Conservation (phyloP, 2,329 filamentous ascomycete genomes). For the Ophiostoma triangulosporum region DNA sequence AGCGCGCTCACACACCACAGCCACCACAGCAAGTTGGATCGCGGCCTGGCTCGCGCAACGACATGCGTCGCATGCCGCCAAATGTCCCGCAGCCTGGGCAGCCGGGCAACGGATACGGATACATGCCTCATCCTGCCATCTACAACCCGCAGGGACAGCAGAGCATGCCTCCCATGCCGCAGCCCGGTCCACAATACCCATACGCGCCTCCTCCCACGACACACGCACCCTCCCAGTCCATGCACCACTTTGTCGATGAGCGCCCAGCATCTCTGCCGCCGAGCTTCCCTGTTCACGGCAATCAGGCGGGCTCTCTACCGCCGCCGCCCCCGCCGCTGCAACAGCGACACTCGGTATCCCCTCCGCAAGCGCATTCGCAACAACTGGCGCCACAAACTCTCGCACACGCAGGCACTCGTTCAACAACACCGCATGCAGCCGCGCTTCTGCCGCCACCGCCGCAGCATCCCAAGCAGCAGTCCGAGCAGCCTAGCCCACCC, state of each 20-base stretch:
- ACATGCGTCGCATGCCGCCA: slow-evolving; percentile 60
- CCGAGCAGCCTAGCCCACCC: not conserved
- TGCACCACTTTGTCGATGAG: slow-evolving; percentile 63
- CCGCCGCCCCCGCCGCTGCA: slow-evolving; percentile 30
- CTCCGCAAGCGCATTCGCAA: slow-evolving; percentile 42
- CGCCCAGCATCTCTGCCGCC: slow-evolving; percentile 61
- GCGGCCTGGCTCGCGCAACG: slow-evolving; percentile 66
- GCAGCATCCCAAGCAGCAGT: slow-evolving; percentile 24
- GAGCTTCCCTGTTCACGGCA: slow-evolving; percentile 42
- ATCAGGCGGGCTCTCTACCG: slow-evolving; percentile 23
- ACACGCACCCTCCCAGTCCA: slow-evolving; percentile 26
- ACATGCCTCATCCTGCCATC: slow-evolving; percentile 73
- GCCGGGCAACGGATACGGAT: slow-evolving; percentile 57
- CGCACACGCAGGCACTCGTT: slow-evolving; percentile 35
- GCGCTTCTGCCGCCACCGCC: slow-evolving; percentile 29
- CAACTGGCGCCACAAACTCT: slow-evolving; percentile 24
- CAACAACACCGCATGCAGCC: slow-evolving; percentile 31
- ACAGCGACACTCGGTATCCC: slow-evolving; percentile 41
- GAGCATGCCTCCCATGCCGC: slow-evolving; percentile 27
- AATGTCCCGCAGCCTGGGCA: slow-evolving; percentile 51
- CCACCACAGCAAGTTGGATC: slow-evolving; percentile 57
- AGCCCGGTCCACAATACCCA: slow-evolving; percentile 24
- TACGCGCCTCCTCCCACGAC: slow-evolving; percentile 21
- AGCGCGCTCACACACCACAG: slow-evolving; percentile 69
- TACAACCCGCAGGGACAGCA: slow-evolving; percentile 54